Conservation (phyloP, 805 yeast genomes). For the Saturnispora dispora region DNA sequence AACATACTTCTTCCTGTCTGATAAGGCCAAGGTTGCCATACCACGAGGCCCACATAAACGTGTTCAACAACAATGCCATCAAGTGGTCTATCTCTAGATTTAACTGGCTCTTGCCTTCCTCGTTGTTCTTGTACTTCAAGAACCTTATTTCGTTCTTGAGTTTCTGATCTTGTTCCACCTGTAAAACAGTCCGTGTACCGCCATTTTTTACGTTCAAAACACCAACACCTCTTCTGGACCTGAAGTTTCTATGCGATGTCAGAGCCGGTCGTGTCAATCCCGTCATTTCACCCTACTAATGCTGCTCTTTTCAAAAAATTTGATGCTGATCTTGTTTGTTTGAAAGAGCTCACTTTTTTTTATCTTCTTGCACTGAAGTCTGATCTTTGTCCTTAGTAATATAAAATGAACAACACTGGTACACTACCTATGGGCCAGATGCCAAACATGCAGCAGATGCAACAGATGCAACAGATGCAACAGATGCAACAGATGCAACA, state of each 20-base stretch:
- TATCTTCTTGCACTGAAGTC: neutral
- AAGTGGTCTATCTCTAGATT: constrained; percentile 40
- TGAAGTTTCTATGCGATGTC: neutral
- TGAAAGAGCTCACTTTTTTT: neutral
- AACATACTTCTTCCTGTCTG: constrained; percentile 27
- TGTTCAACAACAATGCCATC: constrained; percentile 36
- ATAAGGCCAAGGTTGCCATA: constrained; percentile 26
- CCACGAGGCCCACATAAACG: constrained; percentile 43
- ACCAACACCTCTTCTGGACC: neutral
- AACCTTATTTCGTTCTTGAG: neutral
- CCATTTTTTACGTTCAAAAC: neutral
- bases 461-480: neutral
- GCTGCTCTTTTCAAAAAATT: neutral
- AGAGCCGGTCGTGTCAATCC: neutral
- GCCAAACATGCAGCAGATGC: neutral
- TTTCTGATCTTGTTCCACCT: constrained; percentile 15
- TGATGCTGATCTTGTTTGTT: neutral
- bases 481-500: neutral
- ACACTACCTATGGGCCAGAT: neutral
- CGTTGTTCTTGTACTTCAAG: neutral
- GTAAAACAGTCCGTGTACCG: neutral
- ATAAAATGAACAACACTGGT: neutral
- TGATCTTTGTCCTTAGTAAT: neutral
- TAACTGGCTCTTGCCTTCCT: constrained; percentile 18
- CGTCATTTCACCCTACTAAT: neutral